phyloP scores from a whole-genome alignment of 164 flowering plant species.

The Cinnamomum micranthum region DNA sequence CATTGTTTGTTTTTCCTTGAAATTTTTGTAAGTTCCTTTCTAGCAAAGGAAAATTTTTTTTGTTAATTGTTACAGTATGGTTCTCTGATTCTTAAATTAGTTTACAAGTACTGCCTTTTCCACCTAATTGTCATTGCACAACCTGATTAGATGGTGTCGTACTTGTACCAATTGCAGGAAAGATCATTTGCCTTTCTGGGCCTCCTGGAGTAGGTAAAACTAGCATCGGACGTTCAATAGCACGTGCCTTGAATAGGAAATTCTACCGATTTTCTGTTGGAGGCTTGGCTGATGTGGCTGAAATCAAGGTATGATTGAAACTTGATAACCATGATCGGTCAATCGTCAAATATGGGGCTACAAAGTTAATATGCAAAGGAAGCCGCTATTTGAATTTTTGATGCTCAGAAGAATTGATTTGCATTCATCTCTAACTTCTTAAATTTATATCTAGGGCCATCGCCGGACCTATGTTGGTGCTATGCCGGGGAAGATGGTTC shows the following conservation, averaged over 20 bases:
- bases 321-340: no score
- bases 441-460: conserved; percentile 57
- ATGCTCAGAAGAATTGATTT: neutral
- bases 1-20: no score
- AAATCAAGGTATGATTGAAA: conserved; percentile 65
- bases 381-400: no score
- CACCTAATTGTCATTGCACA: no score
- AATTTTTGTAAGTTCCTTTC: no score
- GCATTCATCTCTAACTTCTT: neutral
- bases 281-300: conserved; percentile 96
- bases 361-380: neutral
- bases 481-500: conserved; percentile 99
- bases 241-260: conserved; percentile 91
- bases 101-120: no score
- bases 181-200: conserved; percentile 94
- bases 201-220: conserved; percentile 99
- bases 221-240: conserved; percentile 97
- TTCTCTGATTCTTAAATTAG: no score
- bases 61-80: no score
- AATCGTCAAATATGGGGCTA: no score
- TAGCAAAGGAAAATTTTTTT: no score
- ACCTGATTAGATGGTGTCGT: neutral
- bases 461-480: conserved; percentile 98
- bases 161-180: conserved; percentile 45
- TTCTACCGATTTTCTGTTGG: conserved; percentile 99